These are phyloP conservation scores for cucumber (Cucumis sativus) DNA, from an alignment of 306 rosid species.

Conservation along the genomic window Cucumber_9930_V3 NC_026657.2:34554001-34554500, in stretches of 20 bases:
- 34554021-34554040: neutral
- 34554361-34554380: neutral
- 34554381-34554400: neutral
- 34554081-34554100: neutral
- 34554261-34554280: neutral
- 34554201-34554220: constrained; percentile 99
- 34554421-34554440: neutral
- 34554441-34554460: neutral
- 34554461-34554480: neutral
- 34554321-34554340: neutral
- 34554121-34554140: constrained; percentile 96
- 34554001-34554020: neutral
- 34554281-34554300: neutral
- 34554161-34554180: constrained; percentile 96
- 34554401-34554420: neutral
- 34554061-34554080: neutral
- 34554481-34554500: neutral
- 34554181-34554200: constrained; percentile 96
- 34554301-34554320: neutral
- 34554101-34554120: constrained; percentile 67
- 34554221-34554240: constrained; percentile 74
- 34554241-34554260: constrained; percentile 7
- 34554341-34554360: neutral
- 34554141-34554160: constrained; percentile 94
- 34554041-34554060: neutral